Evolutionary conservation across 257 asterid genomes (phyloP), one percentile per base, ranked within the genome.

Genomic region (Fraxinus excelsior): DNA sequence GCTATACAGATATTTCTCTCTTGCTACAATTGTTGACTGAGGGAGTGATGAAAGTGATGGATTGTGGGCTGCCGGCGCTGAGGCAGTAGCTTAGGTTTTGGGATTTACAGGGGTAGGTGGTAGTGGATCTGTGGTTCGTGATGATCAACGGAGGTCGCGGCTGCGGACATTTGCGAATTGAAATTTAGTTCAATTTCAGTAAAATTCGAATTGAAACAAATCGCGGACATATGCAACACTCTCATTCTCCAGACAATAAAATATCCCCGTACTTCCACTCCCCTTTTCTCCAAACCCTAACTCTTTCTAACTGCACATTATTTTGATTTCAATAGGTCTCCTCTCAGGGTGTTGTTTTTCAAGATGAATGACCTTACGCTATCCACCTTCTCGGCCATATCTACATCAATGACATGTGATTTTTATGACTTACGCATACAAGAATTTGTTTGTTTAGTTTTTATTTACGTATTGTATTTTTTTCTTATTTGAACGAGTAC

Each of bases 341-440:
- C n/a, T 82, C 96, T 13, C 84, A 91, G 82, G 98, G 98, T 64
- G 66, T 86, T 28, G 74, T 89, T 6, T 88, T 83, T 81, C 88
- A 87, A 37, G 96, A 90, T 16, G 97, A 95, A 21, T 95, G 99
- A 98, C 99, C 98, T 0, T 95, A 91, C 78, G 90, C 96, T 28
- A 80, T 91, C 84, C 99, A 95, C 77, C 93, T 93, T 64, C 86
- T 95, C 56, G 97, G 93, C 4, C 92, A 89, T 88, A 81, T 93
- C 68, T 91, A 89, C 87, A 79, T 81, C 76, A 78, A 89, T 72
- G 98, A 93, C 86, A 82, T 88, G 98, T 95, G 87, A 85, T 10
- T 66, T 71, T 66, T 25, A 1, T 75, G 68, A 7, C 73, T 23
- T 34, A 29, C 32, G 2, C 23, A 16, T 23, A 6, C 60, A 19